Percentiles rank a stretch among this genome's conserved stretches.
Conservation (phyloP, 345 rosid species). For the Populus tremula region DNA sequence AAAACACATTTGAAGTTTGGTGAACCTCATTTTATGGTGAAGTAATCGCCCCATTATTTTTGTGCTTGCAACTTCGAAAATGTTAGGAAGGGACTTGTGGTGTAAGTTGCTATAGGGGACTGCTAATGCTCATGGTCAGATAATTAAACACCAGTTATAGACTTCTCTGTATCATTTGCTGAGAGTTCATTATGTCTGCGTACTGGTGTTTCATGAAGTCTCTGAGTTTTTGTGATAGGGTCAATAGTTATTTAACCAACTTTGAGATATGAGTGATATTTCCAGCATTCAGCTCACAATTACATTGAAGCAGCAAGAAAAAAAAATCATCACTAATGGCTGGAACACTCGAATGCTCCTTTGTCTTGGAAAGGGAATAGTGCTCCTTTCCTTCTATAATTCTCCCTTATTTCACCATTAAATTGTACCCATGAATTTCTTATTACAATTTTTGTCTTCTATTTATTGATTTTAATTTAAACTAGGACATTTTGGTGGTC, state of each 20-base stretch:
- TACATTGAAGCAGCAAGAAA: background rate
- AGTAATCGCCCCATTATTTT: background rate
- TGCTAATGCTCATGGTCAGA: background rate
- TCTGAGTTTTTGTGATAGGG: background rate
- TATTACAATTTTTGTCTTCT: background rate
- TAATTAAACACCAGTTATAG: background rate
- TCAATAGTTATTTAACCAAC: background rate
- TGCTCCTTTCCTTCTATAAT: too few relatives aligned
- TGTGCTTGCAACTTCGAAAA: background rate
- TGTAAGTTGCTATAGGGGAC: background rate
- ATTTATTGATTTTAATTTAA: background rate
- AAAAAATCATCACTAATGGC: background rate
- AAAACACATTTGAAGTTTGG: background rate
- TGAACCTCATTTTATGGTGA: background rate
- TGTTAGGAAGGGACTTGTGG: background rate
- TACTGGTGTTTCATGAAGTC: background rate
- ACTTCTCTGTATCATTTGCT: background rate
- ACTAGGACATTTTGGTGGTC: background rate
- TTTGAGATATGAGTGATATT: background rate
- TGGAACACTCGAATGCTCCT: background rate
- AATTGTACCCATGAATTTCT: background rate
- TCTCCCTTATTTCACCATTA: background rate
- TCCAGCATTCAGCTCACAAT: background rate
- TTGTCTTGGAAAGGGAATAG: too few relatives aligned
- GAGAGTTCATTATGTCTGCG: background rate